Conservation (phyloP, 164 flowering plant genomes). For the Vitis rupestris region DNA sequence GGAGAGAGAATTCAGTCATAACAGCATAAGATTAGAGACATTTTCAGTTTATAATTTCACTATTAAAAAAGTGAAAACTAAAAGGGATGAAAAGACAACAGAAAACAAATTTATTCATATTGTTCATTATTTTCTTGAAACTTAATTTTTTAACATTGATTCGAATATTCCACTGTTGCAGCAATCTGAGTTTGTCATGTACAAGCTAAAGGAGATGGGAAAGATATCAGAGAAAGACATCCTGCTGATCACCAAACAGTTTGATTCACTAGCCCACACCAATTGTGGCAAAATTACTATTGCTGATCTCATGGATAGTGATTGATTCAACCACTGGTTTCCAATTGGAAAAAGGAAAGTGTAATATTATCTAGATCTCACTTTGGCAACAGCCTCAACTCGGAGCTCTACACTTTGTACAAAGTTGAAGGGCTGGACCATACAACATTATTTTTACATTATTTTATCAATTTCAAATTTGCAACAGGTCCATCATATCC, state of each 20-base stretch:
- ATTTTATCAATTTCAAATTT: background rate
- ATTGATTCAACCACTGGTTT: background rate
- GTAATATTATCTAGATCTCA: background rate
- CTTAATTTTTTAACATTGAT: background rate
- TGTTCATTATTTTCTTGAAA: background rate
- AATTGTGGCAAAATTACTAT: constrained; percentile 49
- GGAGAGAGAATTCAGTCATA: too few relatives aligned
- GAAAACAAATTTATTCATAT: too few relatives aligned
- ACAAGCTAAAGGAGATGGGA: constrained; percentile 69
- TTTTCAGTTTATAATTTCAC: background rate
- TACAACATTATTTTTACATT: background rate
- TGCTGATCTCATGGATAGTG: constrained; percentile 43
- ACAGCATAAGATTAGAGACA: background rate
- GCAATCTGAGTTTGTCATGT: constrained; percentile 55
- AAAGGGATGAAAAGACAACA: background rate
- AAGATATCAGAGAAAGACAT: constrained; percentile 53
- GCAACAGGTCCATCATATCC: background rate
- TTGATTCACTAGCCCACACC: constrained; percentile 41
- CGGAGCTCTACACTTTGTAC: background rate
- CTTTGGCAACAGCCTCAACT: background rate
- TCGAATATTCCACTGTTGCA: constrained; percentile 24
- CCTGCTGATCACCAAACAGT: constrained; percentile 39
- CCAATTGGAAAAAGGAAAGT: background rate
- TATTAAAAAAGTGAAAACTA: background rate
- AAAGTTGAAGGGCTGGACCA: background rate